Evolutionary conservation across 2,329 filamentous ascomycete genomes (phyloP).

Genomic region (Penicillium sp.): DNA sequence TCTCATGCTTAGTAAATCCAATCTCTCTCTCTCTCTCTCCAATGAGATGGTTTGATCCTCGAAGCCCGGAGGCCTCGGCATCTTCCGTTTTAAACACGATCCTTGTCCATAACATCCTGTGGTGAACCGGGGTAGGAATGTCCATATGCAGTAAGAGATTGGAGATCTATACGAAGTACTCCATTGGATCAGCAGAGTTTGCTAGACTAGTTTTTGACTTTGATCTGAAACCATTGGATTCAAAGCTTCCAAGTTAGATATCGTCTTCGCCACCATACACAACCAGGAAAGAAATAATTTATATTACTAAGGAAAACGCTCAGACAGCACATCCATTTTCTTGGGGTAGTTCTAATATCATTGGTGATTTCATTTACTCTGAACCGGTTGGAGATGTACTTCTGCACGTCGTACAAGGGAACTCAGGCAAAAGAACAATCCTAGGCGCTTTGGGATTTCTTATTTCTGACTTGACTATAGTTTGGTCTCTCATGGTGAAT

Average conservation of each 20-base stretch:
- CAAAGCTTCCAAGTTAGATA: not conserved
- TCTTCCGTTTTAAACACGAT: slow-evolving; percentile 15
- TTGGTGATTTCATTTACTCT: not conserved
- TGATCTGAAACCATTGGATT: slow-evolving; percentile 2
- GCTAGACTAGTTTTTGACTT: not conserved
- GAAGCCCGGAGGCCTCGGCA: slow-evolving; percentile 7
- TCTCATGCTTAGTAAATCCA: not conserved
- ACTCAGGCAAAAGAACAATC: slow-evolving; percentile 13
- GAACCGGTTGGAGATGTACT: slow-evolving; percentile 7
- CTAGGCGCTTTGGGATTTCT: not conserved
- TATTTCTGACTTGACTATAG: not conserved
- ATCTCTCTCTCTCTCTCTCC: not conserved
- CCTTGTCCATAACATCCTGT: slow-evolving; percentile 7
- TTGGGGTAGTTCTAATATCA: not conserved
- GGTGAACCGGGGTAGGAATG: not conserved
- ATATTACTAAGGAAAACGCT: too few species aligned
- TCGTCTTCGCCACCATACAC: not conserved
- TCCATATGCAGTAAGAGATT: not conserved
- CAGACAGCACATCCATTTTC: not conserved
- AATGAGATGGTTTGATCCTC: too few species aligned
- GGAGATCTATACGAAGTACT: not conserved
- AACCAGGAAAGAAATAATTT: too few species aligned
- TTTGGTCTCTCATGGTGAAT: not conserved
- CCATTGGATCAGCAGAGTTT: too few species aligned
- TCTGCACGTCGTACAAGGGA: slow-evolving; percentile 19